A percentile compares a stretch with the other conserved stretches of the same genome.
Conservation (phyloP, 768 basidiomycete genomes). For the Suillus subluteus region DNA sequence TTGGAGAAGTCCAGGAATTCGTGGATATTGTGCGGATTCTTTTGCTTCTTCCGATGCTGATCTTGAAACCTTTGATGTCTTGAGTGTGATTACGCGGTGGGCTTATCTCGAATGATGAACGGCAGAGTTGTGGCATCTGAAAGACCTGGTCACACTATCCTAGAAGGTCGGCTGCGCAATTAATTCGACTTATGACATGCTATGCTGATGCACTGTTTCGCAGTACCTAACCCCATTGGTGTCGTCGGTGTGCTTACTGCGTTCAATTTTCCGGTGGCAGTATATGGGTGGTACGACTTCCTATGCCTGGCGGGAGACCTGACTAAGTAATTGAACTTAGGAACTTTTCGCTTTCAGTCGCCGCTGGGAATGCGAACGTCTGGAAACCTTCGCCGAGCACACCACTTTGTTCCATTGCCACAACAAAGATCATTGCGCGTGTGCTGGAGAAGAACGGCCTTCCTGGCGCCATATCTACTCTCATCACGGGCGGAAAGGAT, state of each 20-base stretch:
- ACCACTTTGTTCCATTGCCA: constrained; percentile 87
- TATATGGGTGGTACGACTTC: constrained; percentile 77
- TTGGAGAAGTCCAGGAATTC: constrained; percentile 94
- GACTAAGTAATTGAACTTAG: constrained; percentile 40
- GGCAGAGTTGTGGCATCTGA: constrained; percentile 88
- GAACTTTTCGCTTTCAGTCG: constrained; percentile 88
- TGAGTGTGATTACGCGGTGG: constrained; percentile 94
- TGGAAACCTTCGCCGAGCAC: constrained; percentile 96
- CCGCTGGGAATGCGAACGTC: constrained; percentile 89
- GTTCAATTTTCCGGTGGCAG: constrained; percentile 96
- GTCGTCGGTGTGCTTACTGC: constrained; percentile 80
- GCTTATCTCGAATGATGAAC: constrained; percentile 93
- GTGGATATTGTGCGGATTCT: constrained; percentile 79
- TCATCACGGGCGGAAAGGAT: constrained; percentile 84
- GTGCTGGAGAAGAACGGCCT: constrained; percentile 84
- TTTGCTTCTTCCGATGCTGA: constrained; percentile 12
- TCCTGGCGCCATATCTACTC: constrained; percentile 80
- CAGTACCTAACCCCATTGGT: constrained; percentile 90
- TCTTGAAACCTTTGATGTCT: constrained; percentile 8
- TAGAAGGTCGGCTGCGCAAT: constrained; percentile 63
- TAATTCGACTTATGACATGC: constrained; percentile 9
- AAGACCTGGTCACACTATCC: constrained; percentile 86
- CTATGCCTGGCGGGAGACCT: background rate
- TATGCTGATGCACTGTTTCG: constrained; percentile 20
- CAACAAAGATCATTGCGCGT: constrained; percentile 79